Conservation (phyloP, 139 green algal genomes). For the Ettlia oleoabundans region DNA sequence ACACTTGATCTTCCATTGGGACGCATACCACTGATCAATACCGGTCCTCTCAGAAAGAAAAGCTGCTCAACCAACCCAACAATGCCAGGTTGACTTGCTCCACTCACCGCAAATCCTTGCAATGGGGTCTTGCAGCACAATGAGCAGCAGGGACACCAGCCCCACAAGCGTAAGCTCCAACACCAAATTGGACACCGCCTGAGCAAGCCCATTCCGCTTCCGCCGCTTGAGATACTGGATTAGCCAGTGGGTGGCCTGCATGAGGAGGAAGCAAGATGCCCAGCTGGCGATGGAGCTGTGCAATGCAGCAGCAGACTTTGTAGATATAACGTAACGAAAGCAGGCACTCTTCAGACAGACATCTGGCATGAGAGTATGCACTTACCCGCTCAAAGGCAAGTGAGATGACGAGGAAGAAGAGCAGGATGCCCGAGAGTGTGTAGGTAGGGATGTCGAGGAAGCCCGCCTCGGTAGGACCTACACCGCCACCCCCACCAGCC, state of each 20-base stretch:
- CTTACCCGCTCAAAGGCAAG: constrained; percentile 2
- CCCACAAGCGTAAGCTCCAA: constrained; percentile 20
- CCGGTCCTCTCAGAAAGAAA: too few relatives aligned
- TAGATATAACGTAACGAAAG: too few relatives aligned
- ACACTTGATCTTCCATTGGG: too few relatives aligned
- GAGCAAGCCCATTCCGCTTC: constrained; percentile 29
- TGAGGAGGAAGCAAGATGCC: background rate
- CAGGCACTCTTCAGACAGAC: background rate
- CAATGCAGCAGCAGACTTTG: background rate
- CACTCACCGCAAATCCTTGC: constrained; percentile 11
- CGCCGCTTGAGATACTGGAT: background rate
- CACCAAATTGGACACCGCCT: constrained; percentile 6
- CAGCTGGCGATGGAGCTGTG: too few relatives aligned
- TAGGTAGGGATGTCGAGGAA: constrained; percentile 13
- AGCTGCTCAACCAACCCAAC: background rate
- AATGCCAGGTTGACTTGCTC: background rate
- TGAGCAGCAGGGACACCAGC: constrained; percentile 15
- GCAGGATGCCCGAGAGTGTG: background rate
- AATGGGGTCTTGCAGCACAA: constrained; percentile 18
- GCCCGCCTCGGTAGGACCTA: background rate
- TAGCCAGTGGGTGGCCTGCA: constrained; percentile 6
- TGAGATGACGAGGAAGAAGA: constrained; percentile 14
- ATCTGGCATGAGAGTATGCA: background rate
- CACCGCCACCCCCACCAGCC: background rate
- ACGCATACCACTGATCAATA: too few relatives aligned